Percentiles rank a stretch among this genome's conserved stretches.
Evolutionary conservation across 345 rosid genomes (phyloP).

Genomic region (Tarenaya hassleriana): DNA sequence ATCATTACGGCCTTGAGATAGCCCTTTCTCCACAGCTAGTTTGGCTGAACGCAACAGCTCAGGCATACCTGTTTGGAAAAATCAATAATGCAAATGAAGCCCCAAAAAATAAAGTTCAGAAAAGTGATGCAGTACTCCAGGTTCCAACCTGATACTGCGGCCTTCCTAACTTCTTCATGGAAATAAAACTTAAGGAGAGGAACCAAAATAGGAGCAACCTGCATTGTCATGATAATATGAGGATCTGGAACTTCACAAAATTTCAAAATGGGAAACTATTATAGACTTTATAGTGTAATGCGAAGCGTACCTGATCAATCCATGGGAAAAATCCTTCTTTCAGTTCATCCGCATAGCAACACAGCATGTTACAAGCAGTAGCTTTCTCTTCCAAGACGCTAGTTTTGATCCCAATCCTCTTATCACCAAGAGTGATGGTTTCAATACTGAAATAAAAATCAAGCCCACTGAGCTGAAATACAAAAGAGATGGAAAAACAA

Average conservation of each 20-base stretch:
- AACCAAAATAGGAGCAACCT: constrained; percentile 64
- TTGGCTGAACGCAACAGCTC: constrained; percentile 60
- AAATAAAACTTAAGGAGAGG: constrained; percentile 71
- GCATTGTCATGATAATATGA: constrained; percentile 12
- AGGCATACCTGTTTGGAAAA: constrained; percentile 46
- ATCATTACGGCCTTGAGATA: constrained; percentile 52
- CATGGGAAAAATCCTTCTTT: constrained; percentile 59
- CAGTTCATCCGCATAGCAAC: constrained; percentile 62
- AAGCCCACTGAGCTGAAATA: background rate
- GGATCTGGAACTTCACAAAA: constrained; percentile 11
- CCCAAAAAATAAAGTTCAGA: constrained; percentile 1
- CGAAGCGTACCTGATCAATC: constrained; percentile 33
- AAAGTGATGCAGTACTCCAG: constrained; percentile 9
- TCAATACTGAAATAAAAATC: constrained; percentile 45
- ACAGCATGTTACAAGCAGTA: constrained; percentile 61
- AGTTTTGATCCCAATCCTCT: constrained; percentile 60
- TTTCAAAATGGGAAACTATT: background rate
- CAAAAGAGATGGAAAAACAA: background rate
- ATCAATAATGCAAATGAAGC: constrained; percentile 8
- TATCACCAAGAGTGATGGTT: constrained; percentile 72
- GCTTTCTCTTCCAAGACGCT: constrained; percentile 60
- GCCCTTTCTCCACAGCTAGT: constrained; percentile 59
- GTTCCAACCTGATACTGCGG: constrained; percentile 63
- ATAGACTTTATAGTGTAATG: constrained; percentile 10
- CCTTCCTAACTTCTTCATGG: constrained; percentile 76